These are phyloP conservation scores for Fusarium albidum DNA, from an alignment of 2,329 filamentous ascomycete species.

Conservation along the genomic window DNA sequence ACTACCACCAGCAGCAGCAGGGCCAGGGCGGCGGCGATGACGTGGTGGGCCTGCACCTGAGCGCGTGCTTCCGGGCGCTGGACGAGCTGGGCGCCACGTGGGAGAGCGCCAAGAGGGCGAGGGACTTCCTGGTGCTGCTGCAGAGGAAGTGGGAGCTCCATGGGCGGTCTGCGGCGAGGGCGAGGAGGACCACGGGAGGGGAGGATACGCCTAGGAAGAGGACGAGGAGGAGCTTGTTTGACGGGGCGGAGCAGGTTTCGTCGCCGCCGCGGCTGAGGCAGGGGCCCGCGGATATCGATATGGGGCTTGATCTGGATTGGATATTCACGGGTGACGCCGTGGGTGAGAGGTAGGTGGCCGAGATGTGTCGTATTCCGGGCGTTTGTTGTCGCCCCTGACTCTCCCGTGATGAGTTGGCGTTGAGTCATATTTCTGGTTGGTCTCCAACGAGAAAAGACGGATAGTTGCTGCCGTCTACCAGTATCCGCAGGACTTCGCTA, in stretches of 20 bases:
- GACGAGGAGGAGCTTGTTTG: conserved; percentile 15
- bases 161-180: conserved; percentile 9
- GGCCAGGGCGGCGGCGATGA: background rate
- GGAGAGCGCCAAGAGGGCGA: conserved; percentile 37
- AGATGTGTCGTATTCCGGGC: no score
- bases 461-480: no score
- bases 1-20: conserved; percentile 25
- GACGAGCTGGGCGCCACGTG: conserved; percentile 33
- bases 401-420: no score
- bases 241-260: conserved; percentile 9
- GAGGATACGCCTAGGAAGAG: conserved; percentile 25
- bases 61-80: conserved; percentile 37
- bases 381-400: no score
- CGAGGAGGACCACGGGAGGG: background rate
- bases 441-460: no score
- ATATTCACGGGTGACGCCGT: conserved; percentile 30
- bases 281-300: conserved; percentile 21
- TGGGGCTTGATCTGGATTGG: conserved; percentile 30
- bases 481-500: no score
- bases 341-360: no score
- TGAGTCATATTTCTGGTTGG: no score
- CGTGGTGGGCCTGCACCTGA: conserved; percentile 26
- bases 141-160: conserved; percentile 34
- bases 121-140: conserved; percentile 35
- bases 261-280: conserved; percentile 14